Percentiles rank a stretch among this genome's conserved stretches.
These are phyloP conservation scores for Hamigera avellanea DNA, from an alignment of 495 filamentous ascomycete genomes.

Conservation along the genomic window DNA sequence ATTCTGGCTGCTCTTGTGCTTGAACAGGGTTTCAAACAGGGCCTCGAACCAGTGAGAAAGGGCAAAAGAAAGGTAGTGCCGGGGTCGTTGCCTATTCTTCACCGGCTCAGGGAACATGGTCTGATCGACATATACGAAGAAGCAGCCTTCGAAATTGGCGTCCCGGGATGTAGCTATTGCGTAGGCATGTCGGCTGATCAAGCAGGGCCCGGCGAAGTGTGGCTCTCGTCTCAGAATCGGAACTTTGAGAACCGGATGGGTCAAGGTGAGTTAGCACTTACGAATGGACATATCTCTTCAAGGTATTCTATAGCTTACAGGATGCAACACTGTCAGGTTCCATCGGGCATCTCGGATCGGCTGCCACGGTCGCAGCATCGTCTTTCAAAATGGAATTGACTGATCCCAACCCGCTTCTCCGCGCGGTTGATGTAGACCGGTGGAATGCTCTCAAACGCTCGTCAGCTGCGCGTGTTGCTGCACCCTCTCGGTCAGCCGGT, in stretches of 20 bases:
- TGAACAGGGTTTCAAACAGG: constrained; percentile 20
- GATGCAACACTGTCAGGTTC: too few species aligned
- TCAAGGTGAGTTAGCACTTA: constrained; percentile 15
- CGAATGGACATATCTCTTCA: neutral
- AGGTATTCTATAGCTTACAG: too few species aligned
- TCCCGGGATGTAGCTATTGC: constrained; percentile 36
- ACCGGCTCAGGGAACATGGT: constrained; percentile 19
- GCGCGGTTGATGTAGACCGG: constrained; percentile 12
- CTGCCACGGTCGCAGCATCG: constrained; percentile 30
- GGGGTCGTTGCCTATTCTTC: constrained; percentile 26
- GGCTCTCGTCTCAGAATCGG: constrained; percentile 34
- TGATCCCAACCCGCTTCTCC: constrained; percentile 18
- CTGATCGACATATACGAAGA: constrained; percentile 24
- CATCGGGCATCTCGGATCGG: constrained; percentile 28
- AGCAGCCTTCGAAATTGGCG: constrained; percentile 29
- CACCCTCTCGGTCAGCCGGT: too few species aligned
- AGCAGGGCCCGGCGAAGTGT: constrained; percentile 28
- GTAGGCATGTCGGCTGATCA: constrained; percentile 33
- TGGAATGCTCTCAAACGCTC: constrained; percentile 11
- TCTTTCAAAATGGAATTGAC: constrained; percentile 26
- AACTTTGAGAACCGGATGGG: constrained; percentile 41
- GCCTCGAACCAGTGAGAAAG: constrained; percentile 12
- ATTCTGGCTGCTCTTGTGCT: constrained; percentile 29
- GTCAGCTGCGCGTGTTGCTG: neutral
- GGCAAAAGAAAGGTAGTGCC: constrained; percentile 30